A percentile compares a stretch with the other conserved stretches of the same genome.
Evolutionary conservation across 2,329 filamentous ascomycete species (phyloP).

Genomic region (Lachnum nothofagi): DNA sequence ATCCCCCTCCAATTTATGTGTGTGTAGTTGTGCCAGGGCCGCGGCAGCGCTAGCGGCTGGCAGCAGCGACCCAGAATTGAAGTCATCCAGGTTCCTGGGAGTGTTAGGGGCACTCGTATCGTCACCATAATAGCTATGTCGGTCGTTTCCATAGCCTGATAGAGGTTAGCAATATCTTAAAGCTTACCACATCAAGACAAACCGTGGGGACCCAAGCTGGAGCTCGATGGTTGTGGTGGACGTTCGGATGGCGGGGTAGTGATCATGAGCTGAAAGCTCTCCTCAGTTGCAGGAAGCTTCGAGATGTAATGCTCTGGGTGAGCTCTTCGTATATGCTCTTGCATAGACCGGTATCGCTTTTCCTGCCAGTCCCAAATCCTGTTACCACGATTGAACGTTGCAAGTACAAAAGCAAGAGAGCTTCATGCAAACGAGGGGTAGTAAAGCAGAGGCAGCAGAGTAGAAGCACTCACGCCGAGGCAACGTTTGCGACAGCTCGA

Average conservation of each 20-base stretch:
- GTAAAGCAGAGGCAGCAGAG: conserved; percentile 27
- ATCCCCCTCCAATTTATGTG: conserved; percentile 68
- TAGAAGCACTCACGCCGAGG: conserved; percentile 75
- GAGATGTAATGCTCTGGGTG: conserved; percentile 97
- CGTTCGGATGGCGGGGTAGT: conserved; percentile 67
- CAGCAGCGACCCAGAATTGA: conserved; percentile 54
- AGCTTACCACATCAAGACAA: conserved; percentile 10
- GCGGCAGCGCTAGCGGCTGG: conserved; percentile 75
- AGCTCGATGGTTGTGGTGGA: conserved; percentile 27
- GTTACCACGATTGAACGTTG: conserved; percentile 33
- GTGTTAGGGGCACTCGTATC: conserved; percentile 63
- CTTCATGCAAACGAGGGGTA: conserved; percentile 22
- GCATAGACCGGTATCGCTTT: conserved; percentile 96
- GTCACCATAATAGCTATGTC: conserved; percentile 63
- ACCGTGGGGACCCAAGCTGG: conserved; percentile 29
- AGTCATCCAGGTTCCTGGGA: conserved; percentile 65
- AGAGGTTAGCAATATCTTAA: conserved; percentile 24
- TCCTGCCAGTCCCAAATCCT: conserved; percentile 52
- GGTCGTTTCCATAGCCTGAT: conserved; percentile 53
- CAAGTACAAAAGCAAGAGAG: conserved; percentile 23
- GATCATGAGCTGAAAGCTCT: conserved; percentile 96
- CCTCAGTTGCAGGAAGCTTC: conserved; percentile 94
- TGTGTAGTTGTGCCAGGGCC: conserved; percentile 78
- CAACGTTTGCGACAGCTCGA: conserved; percentile 96
- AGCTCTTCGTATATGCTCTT: conserved; percentile 96